Conservation (phyloP, 116 monocot species). For the Iris pallida region DNA sequence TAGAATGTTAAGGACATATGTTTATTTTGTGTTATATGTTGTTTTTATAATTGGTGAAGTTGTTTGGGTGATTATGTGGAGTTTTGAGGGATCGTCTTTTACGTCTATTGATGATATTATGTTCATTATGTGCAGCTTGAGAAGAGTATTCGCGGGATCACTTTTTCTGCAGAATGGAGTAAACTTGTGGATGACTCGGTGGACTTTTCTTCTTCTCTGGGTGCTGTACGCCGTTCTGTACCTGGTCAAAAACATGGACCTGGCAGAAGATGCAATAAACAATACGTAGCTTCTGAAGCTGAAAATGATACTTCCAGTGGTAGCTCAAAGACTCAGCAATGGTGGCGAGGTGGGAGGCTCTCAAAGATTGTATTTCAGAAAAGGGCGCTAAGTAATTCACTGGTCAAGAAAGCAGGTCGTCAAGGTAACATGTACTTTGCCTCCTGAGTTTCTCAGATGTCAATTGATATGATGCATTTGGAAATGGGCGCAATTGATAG, state of each 20-base stretch:
- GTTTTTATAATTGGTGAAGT: not conserved
- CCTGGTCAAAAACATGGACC: conserved; percentile 39
- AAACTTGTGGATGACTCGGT: conserved; percentile 40
- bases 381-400: conserved; percentile 30
- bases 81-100: not conserved
- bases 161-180: conserved; percentile 53
- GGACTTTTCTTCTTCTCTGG: conserved; percentile 18
- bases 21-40: not conserved
- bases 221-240: conserved; percentile 18
- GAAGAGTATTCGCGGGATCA: conserved; percentile 57
- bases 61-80: not conserved
- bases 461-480: not conserved
- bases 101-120: not conserved
- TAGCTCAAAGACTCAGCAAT: conserved; percentile 33
- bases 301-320: conserved; percentile 16
- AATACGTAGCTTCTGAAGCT: conserved; percentile 18
- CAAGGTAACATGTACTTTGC: conserved; percentile 42
- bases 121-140: conserved; percentile 53
- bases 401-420: conserved; percentile 57
- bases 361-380: conserved; percentile 46
- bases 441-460: conserved; percentile 1
- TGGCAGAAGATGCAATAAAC: conserved; percentile 43
- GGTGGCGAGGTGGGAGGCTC: conserved; percentile 67
- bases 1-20: not conserved
- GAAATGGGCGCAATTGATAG: no score